Evolutionary conservation across 805 yeast species (phyloP).

Genomic region (Yamadazyma sp.): DNA sequence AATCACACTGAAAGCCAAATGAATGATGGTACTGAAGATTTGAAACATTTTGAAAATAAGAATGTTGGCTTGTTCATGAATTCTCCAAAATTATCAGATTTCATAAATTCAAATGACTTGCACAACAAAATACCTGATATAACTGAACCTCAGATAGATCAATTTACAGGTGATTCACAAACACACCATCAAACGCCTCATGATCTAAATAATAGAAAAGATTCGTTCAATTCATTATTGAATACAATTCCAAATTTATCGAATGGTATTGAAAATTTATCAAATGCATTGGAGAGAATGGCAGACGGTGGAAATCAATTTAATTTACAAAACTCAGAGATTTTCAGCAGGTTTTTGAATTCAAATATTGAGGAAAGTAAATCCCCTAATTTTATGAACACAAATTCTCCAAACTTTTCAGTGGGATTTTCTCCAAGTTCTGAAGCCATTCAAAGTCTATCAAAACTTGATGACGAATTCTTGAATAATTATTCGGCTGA

Average conservation of each 20-base stretch:
- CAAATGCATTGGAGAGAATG: constrained; percentile 23
- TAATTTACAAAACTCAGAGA: constrained; percentile 24
- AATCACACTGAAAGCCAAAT: no score
- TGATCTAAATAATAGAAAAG: background rate
- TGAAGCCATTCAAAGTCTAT: no score
- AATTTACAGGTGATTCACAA: no score
- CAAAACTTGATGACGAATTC: constrained; percentile 13
- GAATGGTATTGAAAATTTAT: constrained; percentile 24
- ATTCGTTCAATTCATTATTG: constrained; percentile 4
- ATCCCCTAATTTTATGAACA: background rate
- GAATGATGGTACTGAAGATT: no score
- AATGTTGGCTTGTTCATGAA: background rate
- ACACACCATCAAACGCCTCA: no score
- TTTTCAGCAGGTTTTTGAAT: constrained; percentile 23
- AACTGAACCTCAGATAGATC: no score
- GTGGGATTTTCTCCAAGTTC: constrained; percentile 2
- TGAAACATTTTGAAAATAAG: no score
- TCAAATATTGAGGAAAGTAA: constrained; percentile 2
- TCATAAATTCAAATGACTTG: no score
- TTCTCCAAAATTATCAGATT: constrained; percentile 8
- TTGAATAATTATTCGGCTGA: constrained; percentile 33
- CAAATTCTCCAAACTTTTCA: background rate
- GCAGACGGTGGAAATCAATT: constrained; percentile 24
- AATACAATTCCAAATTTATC: constrained; percentile 17
- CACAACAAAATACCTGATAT: no score